Evolutionary conservation across 306 rosid genomes (phyloP).

Genomic region (Lagenaria siceraria): DNA sequence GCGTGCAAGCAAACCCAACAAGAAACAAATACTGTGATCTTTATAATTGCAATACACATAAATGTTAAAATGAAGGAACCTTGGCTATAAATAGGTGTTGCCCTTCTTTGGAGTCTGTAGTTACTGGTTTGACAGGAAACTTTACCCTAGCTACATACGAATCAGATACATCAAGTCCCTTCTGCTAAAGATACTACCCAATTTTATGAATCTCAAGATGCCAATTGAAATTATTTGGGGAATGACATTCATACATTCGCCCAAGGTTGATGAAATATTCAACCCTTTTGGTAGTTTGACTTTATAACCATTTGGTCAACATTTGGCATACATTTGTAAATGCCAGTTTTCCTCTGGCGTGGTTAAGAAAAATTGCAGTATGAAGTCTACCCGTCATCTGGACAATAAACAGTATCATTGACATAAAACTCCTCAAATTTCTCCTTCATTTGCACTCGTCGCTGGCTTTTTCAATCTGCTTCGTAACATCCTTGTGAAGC

Average conservation of each 20-base stretch:
- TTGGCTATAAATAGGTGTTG: background rate
- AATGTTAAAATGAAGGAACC: background rate
- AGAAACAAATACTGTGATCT: background rate
- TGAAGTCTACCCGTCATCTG: background rate
- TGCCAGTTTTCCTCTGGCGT: background rate
- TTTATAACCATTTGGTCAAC: background rate
- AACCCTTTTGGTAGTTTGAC: background rate
- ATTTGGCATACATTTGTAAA: background rate
- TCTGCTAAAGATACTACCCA: background rate
- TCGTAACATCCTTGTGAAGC: background rate
- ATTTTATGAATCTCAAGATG: background rate
- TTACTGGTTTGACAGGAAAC: background rate
- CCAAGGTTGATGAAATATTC: background rate
- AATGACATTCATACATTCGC: background rate
- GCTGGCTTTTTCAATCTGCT: background rate
- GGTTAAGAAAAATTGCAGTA: background rate
- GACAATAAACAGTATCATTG: background rate
- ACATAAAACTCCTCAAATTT: background rate
- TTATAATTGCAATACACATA: background rate
- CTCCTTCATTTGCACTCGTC: background rate
- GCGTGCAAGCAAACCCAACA: background rate
- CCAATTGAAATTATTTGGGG: background rate
- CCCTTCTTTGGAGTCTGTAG: background rate
- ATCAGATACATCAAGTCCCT: background rate
- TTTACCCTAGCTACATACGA: background rate